Evolutionary conservation across 2,329 filamentous ascomycete genomes (phyloP).

Genomic region (Trichocomaceae sp.): DNA sequence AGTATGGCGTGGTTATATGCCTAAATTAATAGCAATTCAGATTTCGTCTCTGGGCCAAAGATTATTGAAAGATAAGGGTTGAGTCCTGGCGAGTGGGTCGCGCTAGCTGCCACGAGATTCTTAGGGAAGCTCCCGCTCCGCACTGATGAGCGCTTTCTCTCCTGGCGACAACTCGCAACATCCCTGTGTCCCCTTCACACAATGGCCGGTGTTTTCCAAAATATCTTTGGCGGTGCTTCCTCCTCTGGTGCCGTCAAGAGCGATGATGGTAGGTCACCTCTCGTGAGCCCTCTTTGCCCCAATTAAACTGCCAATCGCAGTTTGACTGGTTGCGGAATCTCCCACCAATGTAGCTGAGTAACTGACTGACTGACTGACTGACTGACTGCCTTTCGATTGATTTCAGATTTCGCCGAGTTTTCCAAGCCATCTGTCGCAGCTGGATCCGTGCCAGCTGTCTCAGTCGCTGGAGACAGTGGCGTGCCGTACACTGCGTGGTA

Average conservation of each 20-base stretch:
- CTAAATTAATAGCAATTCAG: too few species aligned
- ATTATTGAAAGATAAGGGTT: too few species aligned
- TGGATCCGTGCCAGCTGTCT: slow-evolving; percentile 22
- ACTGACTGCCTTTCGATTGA: slow-evolving; percentile 64
- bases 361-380: slow-evolving; percentile 64
- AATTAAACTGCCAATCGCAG: not conserved
- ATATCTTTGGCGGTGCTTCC: slow-evolving; percentile 31
- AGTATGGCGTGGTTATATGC: too few species aligned
- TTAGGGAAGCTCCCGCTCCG: too few species aligned
- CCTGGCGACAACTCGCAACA: not conserved
- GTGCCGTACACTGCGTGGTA: slow-evolving; percentile 91
- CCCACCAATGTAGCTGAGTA: not conserved
- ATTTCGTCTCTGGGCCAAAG: too few species aligned
- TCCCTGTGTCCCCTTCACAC: slow-evolving; percentile 9
- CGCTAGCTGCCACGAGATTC: not conserved
- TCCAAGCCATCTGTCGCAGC: slow-evolving; percentile 56
- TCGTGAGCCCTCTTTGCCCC: slow-evolving; percentile 1
- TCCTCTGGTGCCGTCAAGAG: slow-evolving; percentile 24
- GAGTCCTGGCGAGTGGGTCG: not conserved
- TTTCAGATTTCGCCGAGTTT: slow-evolving; percentile 69
- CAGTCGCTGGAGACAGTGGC: slow-evolving; percentile 43
- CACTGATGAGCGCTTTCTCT: not conserved
- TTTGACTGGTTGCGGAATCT: not conserved
- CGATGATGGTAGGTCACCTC: slow-evolving; percentile 30
- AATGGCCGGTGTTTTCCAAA: slow-evolving; percentile 37